Base-by-base conservation (phyloP, 768 basidiomycete genomes). In the Fistulinella prunicolor region DNA sequence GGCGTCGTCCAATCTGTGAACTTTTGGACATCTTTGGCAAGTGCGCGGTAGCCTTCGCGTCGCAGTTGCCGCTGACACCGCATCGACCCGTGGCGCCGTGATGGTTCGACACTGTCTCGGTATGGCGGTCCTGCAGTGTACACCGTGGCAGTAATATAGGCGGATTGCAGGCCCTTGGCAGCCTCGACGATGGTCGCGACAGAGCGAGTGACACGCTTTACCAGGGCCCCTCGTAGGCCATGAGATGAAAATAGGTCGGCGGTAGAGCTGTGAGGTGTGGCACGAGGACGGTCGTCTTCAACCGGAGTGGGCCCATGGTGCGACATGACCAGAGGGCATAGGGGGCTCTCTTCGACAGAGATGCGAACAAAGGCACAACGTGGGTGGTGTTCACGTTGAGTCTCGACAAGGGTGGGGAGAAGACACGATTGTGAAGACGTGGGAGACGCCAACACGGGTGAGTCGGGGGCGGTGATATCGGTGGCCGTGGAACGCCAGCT, bases 91-190 rank as follows among this genome's bases (percentile, higher is more conserved):
- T 8, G 49, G 41, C 47, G 56, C 42, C 53, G 67, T 61, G 53
- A 38, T 22, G 46, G 49, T 47, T 47, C 29, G 44, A 22, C 60
- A 46, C 42, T 19, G 42, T 41, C 48, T 44, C 49, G 26, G 55
- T 56, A 52, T 57, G 70, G 49, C 38, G 64, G 46, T 37, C 60
- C 69, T 46, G 73, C 71, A 23, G 73, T 63, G 61, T 78, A 79
- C 60, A 78, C 64, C 6, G 81, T 74, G 26, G 79, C 77, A 38
- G 70, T 66, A 50, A 83, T 73, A 54, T 83, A 85, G 29, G 76
- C 79, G 17, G 68, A 70, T 61, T 85, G 83, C 56, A 85, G 69
- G 10, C 75, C 75, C 49, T 73, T 74, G 7, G 81, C 83, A 0
- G 78, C 66, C 57, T 74, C 76, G 35, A 83, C 63, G 39, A 83